Conservation (phyloP, 148 eudicot species). For the Arbutus unedo region DNA sequence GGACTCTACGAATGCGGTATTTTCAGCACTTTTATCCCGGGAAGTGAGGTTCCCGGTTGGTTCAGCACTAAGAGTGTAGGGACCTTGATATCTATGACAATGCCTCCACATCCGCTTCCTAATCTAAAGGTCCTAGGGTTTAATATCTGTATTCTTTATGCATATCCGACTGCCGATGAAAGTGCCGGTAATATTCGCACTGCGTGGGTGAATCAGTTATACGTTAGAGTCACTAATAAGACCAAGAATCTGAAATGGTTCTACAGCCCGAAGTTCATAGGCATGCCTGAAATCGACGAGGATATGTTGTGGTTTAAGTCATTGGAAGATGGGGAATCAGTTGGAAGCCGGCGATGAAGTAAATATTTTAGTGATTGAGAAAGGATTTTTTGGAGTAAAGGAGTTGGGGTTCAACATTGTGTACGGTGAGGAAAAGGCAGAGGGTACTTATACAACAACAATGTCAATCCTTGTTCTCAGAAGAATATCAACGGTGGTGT, state of each 20-base stretch:
- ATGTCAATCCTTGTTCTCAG: background rate
- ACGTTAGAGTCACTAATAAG: background rate
- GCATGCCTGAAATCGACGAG: background rate
- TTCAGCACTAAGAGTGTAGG: background rate
- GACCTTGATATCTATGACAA: background rate
- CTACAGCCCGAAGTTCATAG: background rate
- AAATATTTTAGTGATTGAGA: background rate
- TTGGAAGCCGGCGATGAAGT: slow-evolving; percentile 13
- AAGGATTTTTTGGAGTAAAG: background rate
- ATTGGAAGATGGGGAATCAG: slow-evolving; percentile 6
- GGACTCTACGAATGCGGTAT: background rate
- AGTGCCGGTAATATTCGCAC: background rate
- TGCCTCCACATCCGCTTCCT: background rate
- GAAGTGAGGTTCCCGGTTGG: background rate
- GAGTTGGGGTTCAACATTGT: background rate
- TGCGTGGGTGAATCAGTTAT: background rate
- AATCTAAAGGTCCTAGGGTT: background rate
- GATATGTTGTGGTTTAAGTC: slow-evolving; percentile 8
- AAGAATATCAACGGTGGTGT: background rate
- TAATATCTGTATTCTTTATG: background rate
- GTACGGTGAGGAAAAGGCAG: background rate
- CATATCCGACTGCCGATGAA: background rate
- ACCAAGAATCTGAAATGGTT: slow-evolving; percentile 3
- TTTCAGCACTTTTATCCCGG: background rate
- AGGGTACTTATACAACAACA: background rate